Evolutionary conservation across 495 filamentous ascomycete genomes (phyloP).

Genomic region (Peziza echinospora): DNA sequence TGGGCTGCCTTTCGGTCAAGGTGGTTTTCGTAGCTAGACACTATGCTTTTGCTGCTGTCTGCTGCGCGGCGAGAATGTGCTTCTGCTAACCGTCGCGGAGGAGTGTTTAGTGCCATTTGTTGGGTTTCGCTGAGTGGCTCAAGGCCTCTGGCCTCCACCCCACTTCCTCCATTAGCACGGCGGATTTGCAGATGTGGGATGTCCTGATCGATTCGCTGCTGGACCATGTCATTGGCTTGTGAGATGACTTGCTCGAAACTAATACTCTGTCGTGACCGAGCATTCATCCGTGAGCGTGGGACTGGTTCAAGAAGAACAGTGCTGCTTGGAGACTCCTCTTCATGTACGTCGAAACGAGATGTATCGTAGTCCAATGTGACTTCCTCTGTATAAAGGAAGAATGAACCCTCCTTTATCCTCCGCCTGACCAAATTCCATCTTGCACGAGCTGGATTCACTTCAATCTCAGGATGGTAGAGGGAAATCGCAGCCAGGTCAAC

Average conservation of each 20-base stretch:
- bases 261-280: slow-evolving; percentile 3
- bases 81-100: slow-evolving; percentile 15
- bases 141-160: no score
- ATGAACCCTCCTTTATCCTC: slow-evolving; percentile 25
- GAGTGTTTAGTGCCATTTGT: no score
- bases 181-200: no score
- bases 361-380: slow-evolving; percentile 19
- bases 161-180: no score
- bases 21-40: slow-evolving; percentile 19
- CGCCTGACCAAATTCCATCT: slow-evolving; percentile 27
- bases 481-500: slow-evolving; percentile 25
- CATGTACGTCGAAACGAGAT: background rate
- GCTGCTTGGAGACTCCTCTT: slow-evolving; percentile 1
- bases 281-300: no score
- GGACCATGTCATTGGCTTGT: slow-evolving; percentile 13
- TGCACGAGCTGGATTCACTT: slow-evolving; percentile 27
- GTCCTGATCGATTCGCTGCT: slow-evolving; percentile 1
- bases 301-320: slow-evolving; percentile 13
- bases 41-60: slow-evolving; percentile 10
- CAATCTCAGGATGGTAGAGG: slow-evolving; percentile 26
- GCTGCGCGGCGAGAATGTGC: slow-evolving; percentile 11
- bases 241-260: slow-evolving; percentile 26
- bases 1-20: slow-evolving; percentile 24
- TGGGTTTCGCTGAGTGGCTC: no score
- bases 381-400: slow-evolving; percentile 26